Conservation (phyloP, 2,329 filamentous ascomycete genomes). For the Epichloe brachyelytri region DNA sequence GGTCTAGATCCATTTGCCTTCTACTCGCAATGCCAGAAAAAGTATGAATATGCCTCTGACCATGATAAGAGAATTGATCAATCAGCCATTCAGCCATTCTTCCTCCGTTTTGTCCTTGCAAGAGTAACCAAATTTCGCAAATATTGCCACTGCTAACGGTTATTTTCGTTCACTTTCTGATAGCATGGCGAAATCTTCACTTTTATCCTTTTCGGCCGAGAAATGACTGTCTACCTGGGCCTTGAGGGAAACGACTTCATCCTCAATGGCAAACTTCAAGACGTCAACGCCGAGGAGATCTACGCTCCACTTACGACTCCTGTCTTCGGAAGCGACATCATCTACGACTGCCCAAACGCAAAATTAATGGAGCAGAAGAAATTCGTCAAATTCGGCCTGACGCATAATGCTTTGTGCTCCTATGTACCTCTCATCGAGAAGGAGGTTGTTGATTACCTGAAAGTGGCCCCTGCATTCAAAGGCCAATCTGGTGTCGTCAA, state of each 20-base stretch:
- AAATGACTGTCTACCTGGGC: slow-evolving; percentile 75
- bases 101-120: neutral
- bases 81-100: neutral
- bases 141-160: neutral
- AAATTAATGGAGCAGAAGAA: slow-evolving; percentile 97
- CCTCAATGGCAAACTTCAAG: slow-evolving; percentile 78
- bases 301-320: slow-evolving; percentile 64
- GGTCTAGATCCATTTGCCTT: slow-evolving; percentile 89
- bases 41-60: slow-evolving; percentile 37
- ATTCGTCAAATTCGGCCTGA: slow-evolving; percentile 75
- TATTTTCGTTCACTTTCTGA: neutral
- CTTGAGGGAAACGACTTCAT: slow-evolving; percentile 82
- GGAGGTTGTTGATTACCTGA: slow-evolving; percentile 63
- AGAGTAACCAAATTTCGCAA: neutral
- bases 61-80: neutral
- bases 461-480: slow-evolving; percentile 54
- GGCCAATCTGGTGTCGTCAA: slow-evolving; percentile 55
- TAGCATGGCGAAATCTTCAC: slow-evolving; percentile 85
- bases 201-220: slow-evolving; percentile 79
- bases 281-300: slow-evolving; percentile 83
- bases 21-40: slow-evolving; percentile 62
- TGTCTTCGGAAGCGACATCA: slow-evolving; percentile 72
- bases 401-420: slow-evolving; percentile 56
- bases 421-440: slow-evolving; percentile 69
- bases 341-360: slow-evolving; percentile 81